Evolutionary conservation across 164 flowering plant species (phyloP), one percentile per base, ranked within the genome.

Genomic region (Kalanchoe fedtschenkoi): DNA sequence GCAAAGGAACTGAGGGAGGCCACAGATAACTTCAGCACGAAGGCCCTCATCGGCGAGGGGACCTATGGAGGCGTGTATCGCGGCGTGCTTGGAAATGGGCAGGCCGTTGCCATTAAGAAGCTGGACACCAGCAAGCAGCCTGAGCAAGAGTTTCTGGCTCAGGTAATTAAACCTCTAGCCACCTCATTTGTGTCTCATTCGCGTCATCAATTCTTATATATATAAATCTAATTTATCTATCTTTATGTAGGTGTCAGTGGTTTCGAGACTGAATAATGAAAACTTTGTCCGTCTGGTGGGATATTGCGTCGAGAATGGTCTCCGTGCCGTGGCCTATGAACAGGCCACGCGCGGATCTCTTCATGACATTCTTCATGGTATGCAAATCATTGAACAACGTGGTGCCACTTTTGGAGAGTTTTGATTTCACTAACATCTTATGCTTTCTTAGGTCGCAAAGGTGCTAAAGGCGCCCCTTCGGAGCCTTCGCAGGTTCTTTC

Each of bases 1-100:
- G 56, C 56, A 26, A 51, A 51, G 56, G 56, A 51, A n/a, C 14
- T 51, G 32, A 51, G 56, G 33, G 56, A 51, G 33, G 26, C 26
- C 6, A 51, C 33, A 2, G 56, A 26, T 26, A 51, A 51, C 56
- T 51, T 51, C 28, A 32, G 56, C 7, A 5, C 56, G 32, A 26
- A 51, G 56, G 56, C 56, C 3, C 56, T 51, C 26, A 26, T 51
- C 26, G 56, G 56, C 14, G 56, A 51, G 56, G 56, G 56, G 56
- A 51, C 56, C 8, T 51, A 51, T 26, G 56, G 56, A 24, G 56
- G 56, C 28, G 56, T 51, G 17, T 51, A 24, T 17, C 56, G 56
- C 16, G 56, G 56, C 3, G 56, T 51, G 56, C 56, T 51, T 51
- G 32, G 17, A 11, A 51, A 51, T 51, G 56, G 56, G 56, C 56